A percentile compares a stretch with the other conserved stretches of the same genome.
phyloP scores from a whole-genome alignment of 208 protist species.

The Crithidia sp. region DNA sequence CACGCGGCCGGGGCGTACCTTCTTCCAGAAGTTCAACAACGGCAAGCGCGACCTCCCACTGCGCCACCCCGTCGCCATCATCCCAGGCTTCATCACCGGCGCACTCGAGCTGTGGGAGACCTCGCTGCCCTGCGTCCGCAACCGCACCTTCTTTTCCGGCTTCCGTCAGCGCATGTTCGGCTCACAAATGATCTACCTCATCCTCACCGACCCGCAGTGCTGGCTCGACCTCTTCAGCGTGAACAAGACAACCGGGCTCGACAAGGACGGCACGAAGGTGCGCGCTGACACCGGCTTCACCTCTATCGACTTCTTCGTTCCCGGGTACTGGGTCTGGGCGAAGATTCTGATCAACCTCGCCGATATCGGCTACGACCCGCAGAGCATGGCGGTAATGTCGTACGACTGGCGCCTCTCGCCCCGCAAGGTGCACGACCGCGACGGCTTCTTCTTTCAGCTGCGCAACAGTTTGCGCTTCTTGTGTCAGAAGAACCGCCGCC shows the following conservation, averaged over 20 bases:
- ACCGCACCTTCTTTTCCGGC: constrained; percentile 47
- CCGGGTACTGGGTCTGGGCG: constrained; percentile 93
- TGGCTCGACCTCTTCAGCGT: constrained; percentile 82
- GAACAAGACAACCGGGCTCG: constrained; percentile 68
- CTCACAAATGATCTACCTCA: constrained; percentile 74
- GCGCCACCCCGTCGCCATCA: constrained; percentile 80
- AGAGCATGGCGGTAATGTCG: constrained; percentile 86
- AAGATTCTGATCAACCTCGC: constrained; percentile 92
- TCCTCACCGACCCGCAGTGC: constrained; percentile 75
- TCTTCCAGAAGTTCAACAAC: constrained; percentile 57
- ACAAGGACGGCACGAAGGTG: constrained; percentile 81
- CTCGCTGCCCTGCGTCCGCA: constrained; percentile 51
- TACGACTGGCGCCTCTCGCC: constrained; percentile 94
- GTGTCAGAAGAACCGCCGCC: constrained; percentile 72
- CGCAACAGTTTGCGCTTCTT: constrained; percentile 71
- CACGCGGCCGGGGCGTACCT: constrained; percentile 69
- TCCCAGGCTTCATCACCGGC: constrained; percentile 86
- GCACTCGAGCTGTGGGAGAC: constrained; percentile 90
- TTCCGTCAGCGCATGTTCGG: constrained; percentile 89
- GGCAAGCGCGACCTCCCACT: constrained; percentile 41
- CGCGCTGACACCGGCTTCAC: constrained; percentile 83
- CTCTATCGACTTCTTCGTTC: constrained; percentile 90
- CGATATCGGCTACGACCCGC: constrained; percentile 93
- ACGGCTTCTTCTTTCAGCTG: constrained; percentile 86
- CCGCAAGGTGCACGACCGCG: constrained; percentile 66